These are phyloP conservation scores for Xerocomellus amylosporus DNA, from an alignment of 768 basidiomycete genomes.

Conservation along the genomic window DNA sequence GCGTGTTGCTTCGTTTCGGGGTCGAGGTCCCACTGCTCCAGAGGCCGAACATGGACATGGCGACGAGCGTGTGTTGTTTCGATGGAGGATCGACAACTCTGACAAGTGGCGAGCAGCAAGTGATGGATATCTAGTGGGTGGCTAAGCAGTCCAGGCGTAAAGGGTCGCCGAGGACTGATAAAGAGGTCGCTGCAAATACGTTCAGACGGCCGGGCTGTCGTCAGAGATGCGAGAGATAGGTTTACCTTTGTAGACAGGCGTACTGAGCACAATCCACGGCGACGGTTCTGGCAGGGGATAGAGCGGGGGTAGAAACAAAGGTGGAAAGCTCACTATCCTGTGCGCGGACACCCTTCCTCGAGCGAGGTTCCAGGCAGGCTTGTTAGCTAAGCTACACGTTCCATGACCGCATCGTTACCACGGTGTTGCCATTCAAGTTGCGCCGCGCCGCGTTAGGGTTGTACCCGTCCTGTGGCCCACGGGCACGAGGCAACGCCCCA, in stretches of 20 bases:
- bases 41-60: conserved; percentile 3
- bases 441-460: background rate
- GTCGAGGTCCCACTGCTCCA: conserved; percentile 15
- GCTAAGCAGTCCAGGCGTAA: background rate
- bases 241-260: background rate
- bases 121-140: background rate
- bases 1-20: conserved; percentile 16
- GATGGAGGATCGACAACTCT: background rate
- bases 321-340: background rate
- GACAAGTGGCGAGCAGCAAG: background rate
- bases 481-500: conserved; percentile 7
- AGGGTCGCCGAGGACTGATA: background rate
- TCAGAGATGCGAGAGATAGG: background rate
- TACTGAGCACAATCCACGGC: background rate
- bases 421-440: background rate
- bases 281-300: background rate
- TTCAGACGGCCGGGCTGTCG: background rate
- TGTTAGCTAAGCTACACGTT: conserved; percentile 21
- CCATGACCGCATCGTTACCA: conserved; percentile 3
- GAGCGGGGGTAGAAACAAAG: too few species aligned
- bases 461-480: background rate
- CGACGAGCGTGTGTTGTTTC: background rate
- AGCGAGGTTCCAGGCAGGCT: conserved; percentile 9
- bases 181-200: background rate
- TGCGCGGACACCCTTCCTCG: background rate